Base-by-base conservation (phyloP, 2,329 filamentous ascomycete species). In the Dactylellina haptotyla region DNA sequence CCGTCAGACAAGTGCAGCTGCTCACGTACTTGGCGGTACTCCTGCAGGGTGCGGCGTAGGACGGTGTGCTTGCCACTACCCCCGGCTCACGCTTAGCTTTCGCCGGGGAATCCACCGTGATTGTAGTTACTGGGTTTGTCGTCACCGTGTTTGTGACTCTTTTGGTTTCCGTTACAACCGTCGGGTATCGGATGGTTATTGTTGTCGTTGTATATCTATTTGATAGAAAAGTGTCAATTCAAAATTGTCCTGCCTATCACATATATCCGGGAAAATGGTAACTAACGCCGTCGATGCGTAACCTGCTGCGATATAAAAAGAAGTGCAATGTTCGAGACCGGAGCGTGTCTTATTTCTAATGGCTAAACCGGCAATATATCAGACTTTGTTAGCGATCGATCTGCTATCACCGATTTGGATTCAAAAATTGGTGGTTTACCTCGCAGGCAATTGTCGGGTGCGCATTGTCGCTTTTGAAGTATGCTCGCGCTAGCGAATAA, bases 11-110 rank as follows among this genome's bases (percentile, higher is more conserved):
- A 1, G 75, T 75, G 76, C 79, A 80, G 4, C 78, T 78, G 63
- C 76, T 78, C n/a, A 73, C 62, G 74, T 79, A 80, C 8, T 50
- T 56, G 18, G 58, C 73, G 0, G 65, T 32, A 39, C 75, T 54
- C 4, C 57, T 53, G 76, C 79, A 80, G 9, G 75, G 58, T 4
- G 75, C 65, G 2, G 79, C 79, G 58, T 80, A 80, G 16, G 39
- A 34, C 1, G 78, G 78, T 23, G 73, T 46, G 57, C 56, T 63
- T 14, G 28, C 34, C 59, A 54, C 26, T 50, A 23, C 25, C 16
- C 8, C 39, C 16, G 43, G 4, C 18, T 18, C 23, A 5, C 45
- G 45, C 9, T 26, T 26, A 26, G n/a, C n/a, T 28, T 26, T 14
- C 16, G 45, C 45, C 4, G 2, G 5, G 26, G 2, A 10, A 18